These are phyloP conservation scores for Crataegus laevigata DNA, from an alignment of 306 rosid genomes.

Conservation along the genomic window DNA sequence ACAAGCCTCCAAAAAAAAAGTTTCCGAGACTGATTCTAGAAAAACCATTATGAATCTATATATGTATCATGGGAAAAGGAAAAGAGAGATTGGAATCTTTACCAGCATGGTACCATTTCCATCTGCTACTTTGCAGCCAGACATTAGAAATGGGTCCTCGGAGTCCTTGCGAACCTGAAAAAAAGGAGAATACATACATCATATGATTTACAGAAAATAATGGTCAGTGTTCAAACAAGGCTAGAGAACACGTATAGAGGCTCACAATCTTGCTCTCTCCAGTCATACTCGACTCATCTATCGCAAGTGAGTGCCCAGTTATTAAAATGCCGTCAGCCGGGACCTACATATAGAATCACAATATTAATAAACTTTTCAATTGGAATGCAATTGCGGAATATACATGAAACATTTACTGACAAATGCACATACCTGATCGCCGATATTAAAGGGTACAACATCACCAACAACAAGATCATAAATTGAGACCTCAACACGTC, in stretches of 20 bases:
- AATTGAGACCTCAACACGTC: constrained; percentile 77
- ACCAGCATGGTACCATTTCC: constrained; percentile 88
- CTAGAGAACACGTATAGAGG: constrained; percentile 9
- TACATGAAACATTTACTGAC: constrained; percentile 6
- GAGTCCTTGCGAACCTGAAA: constrained; percentile 59
- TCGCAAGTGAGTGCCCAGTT: constrained; percentile 74
- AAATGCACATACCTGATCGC: constrained; percentile 55
- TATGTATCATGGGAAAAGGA: neutral
- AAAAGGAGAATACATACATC: neutral
- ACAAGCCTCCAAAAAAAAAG: neutral
- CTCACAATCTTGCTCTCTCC: constrained; percentile 97
- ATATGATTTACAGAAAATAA: neutral
- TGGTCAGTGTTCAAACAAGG: neutral
- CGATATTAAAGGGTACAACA: constrained; percentile 77
- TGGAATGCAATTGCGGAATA: constrained; percentile 7
- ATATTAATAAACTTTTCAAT: constrained; percentile 4
- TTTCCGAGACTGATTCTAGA: too few species aligned
- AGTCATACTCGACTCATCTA: constrained; percentile 95
- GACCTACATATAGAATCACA: constrained; percentile 37
- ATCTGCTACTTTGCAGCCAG: constrained; percentile 93
- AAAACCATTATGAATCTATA: too few species aligned
- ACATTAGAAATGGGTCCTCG: constrained; percentile 62
- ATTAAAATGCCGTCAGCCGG: constrained; percentile 88
- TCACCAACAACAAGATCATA: constrained; percentile 92
- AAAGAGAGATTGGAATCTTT: constrained; percentile 13